These are phyloP conservation scores for Neurospora terricola DNA, from an alignment of 495 filamentous ascomycete species.

Conservation along the genomic window DNA sequence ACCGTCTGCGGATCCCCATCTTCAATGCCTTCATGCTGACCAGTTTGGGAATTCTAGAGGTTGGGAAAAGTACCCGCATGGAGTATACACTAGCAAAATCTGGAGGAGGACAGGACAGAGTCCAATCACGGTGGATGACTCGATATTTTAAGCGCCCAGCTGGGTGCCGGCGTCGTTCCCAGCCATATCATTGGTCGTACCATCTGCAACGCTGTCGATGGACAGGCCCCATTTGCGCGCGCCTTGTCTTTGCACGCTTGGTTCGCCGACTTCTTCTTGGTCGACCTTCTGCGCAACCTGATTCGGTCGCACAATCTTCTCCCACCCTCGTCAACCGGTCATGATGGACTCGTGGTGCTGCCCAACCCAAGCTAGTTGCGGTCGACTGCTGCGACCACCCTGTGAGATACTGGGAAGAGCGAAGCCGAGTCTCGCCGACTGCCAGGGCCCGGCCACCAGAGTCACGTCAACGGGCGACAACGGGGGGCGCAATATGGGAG, in stretches of 20 bases:
- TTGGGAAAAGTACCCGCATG: not conserved
- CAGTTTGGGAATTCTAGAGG: not conserved
- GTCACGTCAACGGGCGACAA: constrained; percentile 1
- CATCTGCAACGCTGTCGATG: constrained; percentile 4
- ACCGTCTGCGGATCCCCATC: not conserved
- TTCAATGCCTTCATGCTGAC: not conserved
- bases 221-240: constrained; percentile 22
- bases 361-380: constrained; percentile 8
- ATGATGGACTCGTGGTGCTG: constrained; percentile 12
- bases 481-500: not conserved
- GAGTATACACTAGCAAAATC: not conserved
- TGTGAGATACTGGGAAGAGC: not conserved
- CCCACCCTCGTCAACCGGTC: not conserved
- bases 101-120: not conserved
- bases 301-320: constrained; percentile 10
- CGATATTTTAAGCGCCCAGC: constrained; percentile 25
- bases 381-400: not conserved
- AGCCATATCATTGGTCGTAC: constrained; percentile 17
- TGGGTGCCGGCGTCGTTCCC: constrained; percentile 8
- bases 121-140: constrained; percentile 18
- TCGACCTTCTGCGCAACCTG: constrained; percentile 7
- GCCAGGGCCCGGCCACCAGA: not conserved
- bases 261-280: constrained; percentile 6
- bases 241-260: constrained; percentile 20
- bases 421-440: not conserved